Evolutionary conservation across 805 yeast species (phyloP).

Genomic region (Teunomyces pallodes): DNA sequence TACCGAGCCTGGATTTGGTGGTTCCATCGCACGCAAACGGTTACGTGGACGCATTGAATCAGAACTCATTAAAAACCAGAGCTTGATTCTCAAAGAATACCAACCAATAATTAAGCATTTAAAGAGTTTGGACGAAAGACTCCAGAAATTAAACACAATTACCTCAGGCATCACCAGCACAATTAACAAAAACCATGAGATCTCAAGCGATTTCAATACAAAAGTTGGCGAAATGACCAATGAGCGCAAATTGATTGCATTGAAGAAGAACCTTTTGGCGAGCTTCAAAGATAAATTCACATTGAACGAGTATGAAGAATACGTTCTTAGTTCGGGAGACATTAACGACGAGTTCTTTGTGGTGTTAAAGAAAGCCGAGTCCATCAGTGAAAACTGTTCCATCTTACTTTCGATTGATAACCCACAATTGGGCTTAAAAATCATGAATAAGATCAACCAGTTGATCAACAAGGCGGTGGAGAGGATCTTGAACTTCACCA

Average conservation of each 20-base stretch:
- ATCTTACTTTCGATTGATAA: conserved; percentile 68
- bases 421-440: conserved; percentile 60
- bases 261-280: conserved; percentile 52
- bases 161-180: conserved; percentile 38
- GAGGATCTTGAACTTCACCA: conserved; percentile 28
- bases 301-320: conserved; percentile 69
- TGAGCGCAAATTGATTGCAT: conserved; percentile 29
- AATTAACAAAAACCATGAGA: conserved; percentile 26
- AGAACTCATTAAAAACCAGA: conserved; percentile 57
- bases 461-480: conserved; percentile 43
- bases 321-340: conserved; percentile 47
- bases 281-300: conserved; percentile 63
- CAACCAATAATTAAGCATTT: conserved; percentile 29
- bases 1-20: conserved; percentile 49
- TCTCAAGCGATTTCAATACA: conserved; percentile 20
- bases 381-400: conserved; percentile 65
- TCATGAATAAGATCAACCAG: conserved; percentile 56
- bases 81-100: conserved; percentile 30
- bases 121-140: conserved; percentile 15
- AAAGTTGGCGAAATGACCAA: conserved; percentile 26
- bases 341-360: conserved; percentile 56
- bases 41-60: conserved; percentile 59
- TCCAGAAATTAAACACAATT: conserved; percentile 18
- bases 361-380: conserved; percentile 58
- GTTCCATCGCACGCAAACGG: conserved; percentile 59